Base-by-base conservation (phyloP, 2,329 filamentous ascomycete species). In the Penicillium sumatraense region DNA sequence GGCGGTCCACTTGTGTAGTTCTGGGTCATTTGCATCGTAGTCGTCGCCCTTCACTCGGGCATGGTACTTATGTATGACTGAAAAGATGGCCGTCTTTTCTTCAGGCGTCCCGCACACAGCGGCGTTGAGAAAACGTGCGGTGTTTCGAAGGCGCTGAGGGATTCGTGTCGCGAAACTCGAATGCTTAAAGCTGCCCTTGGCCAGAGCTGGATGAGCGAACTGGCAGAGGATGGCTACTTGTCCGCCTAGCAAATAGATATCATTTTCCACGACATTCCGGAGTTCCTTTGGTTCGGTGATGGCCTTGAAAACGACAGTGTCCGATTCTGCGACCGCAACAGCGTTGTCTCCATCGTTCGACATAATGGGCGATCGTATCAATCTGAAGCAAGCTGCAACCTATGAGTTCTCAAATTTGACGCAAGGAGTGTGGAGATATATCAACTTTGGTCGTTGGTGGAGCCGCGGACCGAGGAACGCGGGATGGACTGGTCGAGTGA, bases 1-100 rank as follows among this genome's bases (percentile, higher is more conserved):
- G 2, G 66, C 68, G 2, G 63, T 68, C 66, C 67, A 68, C 31
- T 63, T 65, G 51, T 69, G 67, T n/a, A 68, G 56, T 44, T 68
- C 66, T 1, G 65, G 62, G 31, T 69, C 66, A 49, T 70, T 58
- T 11, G 68, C 65, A 29, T 61, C 55, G 54, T 70, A 70, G 16
- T 57, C 58, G 1, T 63, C 60, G 1, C 62, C 62, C 31, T 62
- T 66, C 26, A 69, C 63, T n/a, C 56, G 51, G 3, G 61, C 47
- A 23, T 68, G 66, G 10, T 59, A 63, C 8, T 46, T 36, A 44
- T 68, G 64, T 42, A 69, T 67, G 10, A 68, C 57, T n/a, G 55
- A 53, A 53, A 66, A 64, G 24, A 67, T 67, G 23, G 62, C 58
- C 3, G 13, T 66, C 69, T 64, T 67, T 40, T 69, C 67, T 18